phyloP scores from a whole-genome alignment of 495 filamentous ascomycete genomes.

The Chlorociboria aeruginascens region DNA sequence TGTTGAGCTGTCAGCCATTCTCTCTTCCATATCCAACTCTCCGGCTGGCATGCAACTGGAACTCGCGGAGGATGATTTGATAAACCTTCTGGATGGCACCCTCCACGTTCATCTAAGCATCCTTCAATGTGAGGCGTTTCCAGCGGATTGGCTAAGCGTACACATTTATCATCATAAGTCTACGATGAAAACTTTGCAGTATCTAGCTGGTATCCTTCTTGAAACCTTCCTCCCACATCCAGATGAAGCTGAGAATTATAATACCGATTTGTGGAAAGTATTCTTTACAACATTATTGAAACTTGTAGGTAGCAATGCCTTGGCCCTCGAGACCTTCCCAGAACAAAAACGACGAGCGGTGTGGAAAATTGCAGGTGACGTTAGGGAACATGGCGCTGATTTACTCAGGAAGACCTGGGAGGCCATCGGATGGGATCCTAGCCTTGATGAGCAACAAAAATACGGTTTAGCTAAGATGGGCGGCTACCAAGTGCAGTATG shows the following conservation, averaged over 20 bases:
- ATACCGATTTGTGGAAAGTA: conserved; percentile 84
- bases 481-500: conserved; percentile 97
- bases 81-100: conserved; percentile 58
- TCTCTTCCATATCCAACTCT: conserved; percentile 67
- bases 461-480: conserved; percentile 80
- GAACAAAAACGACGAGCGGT: conserved; percentile 93
- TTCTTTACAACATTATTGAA: conserved; percentile 86
- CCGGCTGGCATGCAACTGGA: conserved; percentile 55
- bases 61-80: conserved; percentile 62
- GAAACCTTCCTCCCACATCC: conserved; percentile 71
- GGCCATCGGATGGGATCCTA: conserved; percentile 93
- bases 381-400: conserved; percentile 81
- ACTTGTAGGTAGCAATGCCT: conserved; percentile 74
- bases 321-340: conserved; percentile 91
- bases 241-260: conserved; percentile 86
- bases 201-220: conserved; percentile 63
- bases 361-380: conserved; percentile 98
- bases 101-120: conserved; percentile 83
- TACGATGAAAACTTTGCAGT: conserved; percentile 78
- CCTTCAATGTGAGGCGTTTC: conserved; percentile 81
- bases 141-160: conserved; percentile 77
- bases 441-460: conserved; percentile 53
- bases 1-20: conserved; percentile 76
- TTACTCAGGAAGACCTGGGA: conserved; percentile 81
- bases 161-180: conserved; percentile 94